Evolutionary conservation across 2,329 filamentous ascomycete genomes (phyloP).

Genomic region (Parastagonospora avenae): DNA sequence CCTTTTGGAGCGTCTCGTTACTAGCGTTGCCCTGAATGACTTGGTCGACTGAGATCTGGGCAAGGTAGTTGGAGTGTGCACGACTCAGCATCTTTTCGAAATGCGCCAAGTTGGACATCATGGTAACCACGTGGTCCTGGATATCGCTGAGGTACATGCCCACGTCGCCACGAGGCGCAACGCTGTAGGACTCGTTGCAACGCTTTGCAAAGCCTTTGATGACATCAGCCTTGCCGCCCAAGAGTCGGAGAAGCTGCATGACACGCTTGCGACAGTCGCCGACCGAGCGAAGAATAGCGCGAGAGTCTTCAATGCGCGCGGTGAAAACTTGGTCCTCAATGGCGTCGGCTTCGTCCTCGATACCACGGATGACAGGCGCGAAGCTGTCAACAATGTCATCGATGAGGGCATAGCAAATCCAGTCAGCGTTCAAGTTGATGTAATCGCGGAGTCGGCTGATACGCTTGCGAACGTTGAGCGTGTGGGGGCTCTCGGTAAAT

Average conservation of each 20-base stretch:
- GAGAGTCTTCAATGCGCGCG: conserved; percentile 86
- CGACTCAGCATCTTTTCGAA: conserved; percentile 98
- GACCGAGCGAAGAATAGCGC: conserved; percentile 83
- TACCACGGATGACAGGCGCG: conserved; percentile 82
- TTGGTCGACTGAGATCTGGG: conserved; percentile 90
- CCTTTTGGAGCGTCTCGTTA: conserved; percentile 90
- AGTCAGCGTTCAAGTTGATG: conserved; percentile 91
- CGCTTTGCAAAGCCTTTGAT: conserved; percentile 97
- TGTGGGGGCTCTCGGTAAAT: conserved; percentile 85
- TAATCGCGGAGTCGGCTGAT: conserved; percentile 95
- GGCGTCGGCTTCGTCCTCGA: conserved; percentile 85
- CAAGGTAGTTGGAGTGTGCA: conserved; percentile 93
- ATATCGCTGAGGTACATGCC: conserved; percentile 96
- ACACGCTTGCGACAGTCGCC: conserved; percentile 92
- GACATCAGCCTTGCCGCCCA: conserved; percentile 98
- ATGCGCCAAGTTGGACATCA: conserved; percentile 95
- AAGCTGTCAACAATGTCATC: conserved; percentile 98
- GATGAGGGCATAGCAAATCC: conserved; percentile 98
- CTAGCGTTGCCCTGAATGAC: conserved; percentile 85
- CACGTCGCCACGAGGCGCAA: conserved; percentile 94
- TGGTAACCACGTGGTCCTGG: conserved; percentile 98
- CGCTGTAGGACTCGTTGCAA: conserved; percentile 95
- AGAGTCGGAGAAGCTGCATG: conserved; percentile 87
- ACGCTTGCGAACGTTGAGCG: conserved; percentile 84
- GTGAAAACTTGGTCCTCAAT: conserved; percentile 97